phyloP scores from a whole-genome alignment of 805 yeast species.

The Spathaspora sp. region DNA sequence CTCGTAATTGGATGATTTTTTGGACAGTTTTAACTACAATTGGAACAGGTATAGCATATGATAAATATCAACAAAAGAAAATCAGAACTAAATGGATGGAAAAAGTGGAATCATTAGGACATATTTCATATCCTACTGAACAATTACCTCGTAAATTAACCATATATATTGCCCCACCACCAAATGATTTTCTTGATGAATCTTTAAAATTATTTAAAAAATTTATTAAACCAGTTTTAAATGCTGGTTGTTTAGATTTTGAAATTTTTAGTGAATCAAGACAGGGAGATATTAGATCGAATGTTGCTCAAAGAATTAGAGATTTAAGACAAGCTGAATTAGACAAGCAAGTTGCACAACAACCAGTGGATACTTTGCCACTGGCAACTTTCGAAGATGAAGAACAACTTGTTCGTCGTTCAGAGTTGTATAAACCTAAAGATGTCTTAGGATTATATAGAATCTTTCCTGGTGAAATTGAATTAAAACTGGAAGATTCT shows the following conservation, averaged over 20 bases:
- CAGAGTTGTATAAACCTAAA: slow-evolving; percentile 35
- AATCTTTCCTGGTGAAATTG: slow-evolving; percentile 19
- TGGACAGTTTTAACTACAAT: slow-evolving; percentile 65
- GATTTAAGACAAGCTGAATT: slow-evolving; percentile 44
- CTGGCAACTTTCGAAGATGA: slow-evolving; percentile 19
- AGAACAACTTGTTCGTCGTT: slow-evolving; percentile 20
- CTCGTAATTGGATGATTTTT: slow-evolving; percentile 90
- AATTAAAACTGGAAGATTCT: slow-evolving; percentile 46
- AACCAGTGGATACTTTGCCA: slow-evolving; percentile 2
- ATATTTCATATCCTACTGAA: slow-evolving; percentile 40
- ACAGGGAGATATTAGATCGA: slow-evolving; percentile 83
- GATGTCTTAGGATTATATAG: slow-evolving; percentile 59
- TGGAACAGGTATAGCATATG: slow-evolving; percentile 78
- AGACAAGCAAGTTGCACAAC: slow-evolving; percentile 3
- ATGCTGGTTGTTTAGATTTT: slow-evolving; percentile 80
- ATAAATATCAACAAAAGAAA: slow-evolving; percentile 66
- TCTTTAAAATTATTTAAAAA: slow-evolving; percentile 70
- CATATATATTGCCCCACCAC: slow-evolving; percentile 94
- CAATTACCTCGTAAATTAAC: slow-evolving; percentile 70
- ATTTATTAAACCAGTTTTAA: slow-evolving; percentile 80
- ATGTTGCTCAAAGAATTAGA: slow-evolving; percentile 82
- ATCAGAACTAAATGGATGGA: slow-evolving; percentile 64
- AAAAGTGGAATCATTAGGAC: slow-evolving; percentile 51
- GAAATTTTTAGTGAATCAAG: slow-evolving; percentile 72
- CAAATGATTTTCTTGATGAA: slow-evolving; percentile 80